A percentile compares a stretch with the other conserved stretches of the same genome.
Evolutionary conservation across 306 rosid species (phyloP).

Genomic region (Geum urbanum): DNA sequence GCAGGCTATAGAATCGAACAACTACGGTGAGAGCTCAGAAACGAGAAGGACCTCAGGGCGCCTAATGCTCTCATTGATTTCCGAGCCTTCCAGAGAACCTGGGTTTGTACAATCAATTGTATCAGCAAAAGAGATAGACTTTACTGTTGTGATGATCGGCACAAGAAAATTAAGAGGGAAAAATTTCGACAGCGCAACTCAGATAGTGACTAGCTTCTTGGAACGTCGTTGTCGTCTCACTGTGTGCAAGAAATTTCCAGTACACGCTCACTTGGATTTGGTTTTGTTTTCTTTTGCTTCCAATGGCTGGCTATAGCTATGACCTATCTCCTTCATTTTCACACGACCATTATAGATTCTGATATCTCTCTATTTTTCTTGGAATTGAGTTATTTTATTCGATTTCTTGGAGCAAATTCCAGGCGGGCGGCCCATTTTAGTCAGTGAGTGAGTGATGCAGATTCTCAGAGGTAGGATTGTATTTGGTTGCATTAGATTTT

Average conservation of each 20-base stretch:
- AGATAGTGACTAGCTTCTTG: background rate
- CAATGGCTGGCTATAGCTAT: background rate
- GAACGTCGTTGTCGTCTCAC: background rate
- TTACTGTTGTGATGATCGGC: background rate
- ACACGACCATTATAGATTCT: background rate
- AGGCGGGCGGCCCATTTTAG: background rate
- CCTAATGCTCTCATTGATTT: background rate
- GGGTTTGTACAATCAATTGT: conserved; percentile 7
- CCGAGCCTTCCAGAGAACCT: conserved; percentile 14
- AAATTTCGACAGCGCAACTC: background rate
- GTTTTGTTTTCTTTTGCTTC: background rate
- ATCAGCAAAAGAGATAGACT: conserved; percentile 1
- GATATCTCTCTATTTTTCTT: background rate
- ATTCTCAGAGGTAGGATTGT: background rate
- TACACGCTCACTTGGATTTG: background rate
- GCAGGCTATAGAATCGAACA: background rate
- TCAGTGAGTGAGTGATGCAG: background rate
- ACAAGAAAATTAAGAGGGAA: too few species aligned
- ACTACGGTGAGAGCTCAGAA: background rate
- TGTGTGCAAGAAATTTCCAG: background rate
- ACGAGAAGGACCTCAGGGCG: conserved; percentile 2
- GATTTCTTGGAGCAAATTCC: background rate
- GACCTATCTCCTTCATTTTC: background rate
- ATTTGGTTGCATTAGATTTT: conserved; percentile 6
- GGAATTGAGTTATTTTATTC: background rate